Evolutionary conservation across 495 filamentous ascomycete species (phyloP).

Genomic region (Aspergillus coremiiformis): DNA sequence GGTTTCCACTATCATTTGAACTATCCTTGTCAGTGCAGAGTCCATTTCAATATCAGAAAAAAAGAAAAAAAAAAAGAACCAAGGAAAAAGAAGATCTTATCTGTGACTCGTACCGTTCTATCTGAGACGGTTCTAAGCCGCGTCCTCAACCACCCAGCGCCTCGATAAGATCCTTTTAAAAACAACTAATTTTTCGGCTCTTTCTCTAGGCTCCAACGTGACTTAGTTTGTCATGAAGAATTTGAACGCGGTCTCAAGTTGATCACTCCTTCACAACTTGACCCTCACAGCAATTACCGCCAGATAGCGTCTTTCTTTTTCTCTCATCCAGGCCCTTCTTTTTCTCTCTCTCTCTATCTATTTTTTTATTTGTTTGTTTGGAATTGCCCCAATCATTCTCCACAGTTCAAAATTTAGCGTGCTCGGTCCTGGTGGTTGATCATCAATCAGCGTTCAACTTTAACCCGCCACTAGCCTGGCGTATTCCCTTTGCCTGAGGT

Average conservation of each 20-base stretch:
- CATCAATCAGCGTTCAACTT: conserved; percentile 4
- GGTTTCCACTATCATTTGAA: not conserved
- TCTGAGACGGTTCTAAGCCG: not conserved
- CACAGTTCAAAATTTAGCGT: conserved; percentile 11
- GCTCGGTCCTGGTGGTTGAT: conserved; percentile 4
- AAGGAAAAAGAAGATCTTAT: not conserved
- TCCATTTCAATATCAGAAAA: not conserved
- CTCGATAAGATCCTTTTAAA: conserved; percentile 9
- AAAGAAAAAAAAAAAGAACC: not conserved
- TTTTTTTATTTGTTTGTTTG: no score
- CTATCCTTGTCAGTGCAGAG: not conserved
- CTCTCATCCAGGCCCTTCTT: not conserved
- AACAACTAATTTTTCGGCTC: not conserved
- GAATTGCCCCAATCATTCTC: conserved; percentile 7
- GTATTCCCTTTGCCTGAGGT: conserved; percentile 3
- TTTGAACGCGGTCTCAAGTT: not conserved
- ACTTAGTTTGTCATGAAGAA: not conserved
- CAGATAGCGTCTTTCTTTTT: not conserved
- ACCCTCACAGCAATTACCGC: not conserved
- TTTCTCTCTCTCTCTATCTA: not conserved
- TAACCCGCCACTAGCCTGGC: conserved; percentile 6
- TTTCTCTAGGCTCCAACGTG: not conserved
- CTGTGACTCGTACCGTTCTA: not conserved
- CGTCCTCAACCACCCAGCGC: conserved; percentile 6
- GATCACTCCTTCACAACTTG: not conserved